Evolutionary conservation across 176 grass and related monocot genomes (phyloP).

Genomic region (Panicum miliaceum): DNA sequence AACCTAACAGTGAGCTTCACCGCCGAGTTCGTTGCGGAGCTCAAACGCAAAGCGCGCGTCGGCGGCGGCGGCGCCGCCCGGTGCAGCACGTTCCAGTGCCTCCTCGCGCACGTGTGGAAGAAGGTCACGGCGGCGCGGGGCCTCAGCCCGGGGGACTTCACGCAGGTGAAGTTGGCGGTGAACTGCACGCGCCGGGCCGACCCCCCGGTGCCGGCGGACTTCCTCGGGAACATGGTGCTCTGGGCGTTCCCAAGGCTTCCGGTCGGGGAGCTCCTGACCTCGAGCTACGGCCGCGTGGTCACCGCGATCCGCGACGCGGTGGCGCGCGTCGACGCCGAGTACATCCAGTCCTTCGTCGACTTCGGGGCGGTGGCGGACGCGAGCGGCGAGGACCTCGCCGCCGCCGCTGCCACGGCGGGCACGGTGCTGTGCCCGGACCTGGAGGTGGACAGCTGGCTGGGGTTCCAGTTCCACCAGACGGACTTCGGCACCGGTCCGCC

Average conservation of each 20-base stretch:
- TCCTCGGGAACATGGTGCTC: constrained; percentile 50
- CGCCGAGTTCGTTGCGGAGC: no score
- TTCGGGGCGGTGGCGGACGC: neutral
- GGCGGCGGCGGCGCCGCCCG: no score
- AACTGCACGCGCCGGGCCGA: no score
- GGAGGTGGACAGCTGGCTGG: constrained; percentile 12
- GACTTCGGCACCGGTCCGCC: neutral
- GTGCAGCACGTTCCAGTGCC: neutral
- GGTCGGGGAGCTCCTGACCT: neutral
- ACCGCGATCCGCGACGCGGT: neutral
- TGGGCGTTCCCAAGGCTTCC: constrained; percentile 25
- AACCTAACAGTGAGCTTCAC: no score
- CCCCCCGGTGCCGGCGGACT: neutral
- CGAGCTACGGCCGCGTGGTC: neutral
- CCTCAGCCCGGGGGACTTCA: no score
- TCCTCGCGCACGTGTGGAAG: no score
- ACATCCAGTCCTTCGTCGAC: constrained; percentile 19
- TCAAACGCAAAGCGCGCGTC: no score
- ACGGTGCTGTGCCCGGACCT: constrained; percentile 15
- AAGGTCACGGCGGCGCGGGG: no score
- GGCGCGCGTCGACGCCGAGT: neutral
- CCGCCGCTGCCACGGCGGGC: neutral
- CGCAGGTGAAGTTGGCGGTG: no score
- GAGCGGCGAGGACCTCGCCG: no score
- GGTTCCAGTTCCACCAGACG: neutral